phyloP scores from a whole-genome alignment of 176 grass and related monocot genomes.

The Aechmea fasciata region DNA sequence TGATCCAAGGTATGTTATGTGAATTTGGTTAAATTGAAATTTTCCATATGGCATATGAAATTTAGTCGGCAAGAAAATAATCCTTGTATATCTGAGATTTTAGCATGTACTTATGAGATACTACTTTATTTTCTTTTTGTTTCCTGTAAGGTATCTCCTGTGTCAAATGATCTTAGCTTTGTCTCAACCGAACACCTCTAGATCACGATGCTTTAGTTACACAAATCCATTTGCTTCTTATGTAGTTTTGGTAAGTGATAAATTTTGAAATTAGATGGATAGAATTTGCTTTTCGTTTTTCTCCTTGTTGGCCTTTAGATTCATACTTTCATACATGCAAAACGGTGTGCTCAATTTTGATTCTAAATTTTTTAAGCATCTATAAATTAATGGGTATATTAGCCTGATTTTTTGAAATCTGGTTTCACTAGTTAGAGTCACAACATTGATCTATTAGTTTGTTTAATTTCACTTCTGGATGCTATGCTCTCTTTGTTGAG shows the following conservation, averaged over 20 bases:
- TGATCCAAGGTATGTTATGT: conserved; percentile 68
- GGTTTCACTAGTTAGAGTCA: not conserved
- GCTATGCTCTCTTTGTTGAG: not conserved
- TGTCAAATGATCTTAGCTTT: not conserved
- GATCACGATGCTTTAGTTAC: not conserved
- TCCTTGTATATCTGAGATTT: not conserved
- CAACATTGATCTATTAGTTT: not conserved
- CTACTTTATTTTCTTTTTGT: no score
- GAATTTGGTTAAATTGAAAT: not conserved
- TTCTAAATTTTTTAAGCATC: not conserved
- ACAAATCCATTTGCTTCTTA: not conserved
- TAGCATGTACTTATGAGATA: no score
- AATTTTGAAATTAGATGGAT: no score
- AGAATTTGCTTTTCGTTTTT: no score
- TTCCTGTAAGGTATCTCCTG: no score
- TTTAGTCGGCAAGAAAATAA: not conserved
- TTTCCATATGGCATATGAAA: not conserved
- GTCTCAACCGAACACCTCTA: not conserved
- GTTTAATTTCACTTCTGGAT: not conserved
- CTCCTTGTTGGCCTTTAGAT: no score
- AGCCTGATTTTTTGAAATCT: not conserved
- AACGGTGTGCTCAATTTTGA: not conserved
- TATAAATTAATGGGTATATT: not conserved
- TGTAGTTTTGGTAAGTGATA: not conserved
- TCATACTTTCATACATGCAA: not conserved